phyloP scores from a whole-genome alignment of 2,329 filamentous ascomycete species.

The Paraconiothyrium sp. region DNA sequence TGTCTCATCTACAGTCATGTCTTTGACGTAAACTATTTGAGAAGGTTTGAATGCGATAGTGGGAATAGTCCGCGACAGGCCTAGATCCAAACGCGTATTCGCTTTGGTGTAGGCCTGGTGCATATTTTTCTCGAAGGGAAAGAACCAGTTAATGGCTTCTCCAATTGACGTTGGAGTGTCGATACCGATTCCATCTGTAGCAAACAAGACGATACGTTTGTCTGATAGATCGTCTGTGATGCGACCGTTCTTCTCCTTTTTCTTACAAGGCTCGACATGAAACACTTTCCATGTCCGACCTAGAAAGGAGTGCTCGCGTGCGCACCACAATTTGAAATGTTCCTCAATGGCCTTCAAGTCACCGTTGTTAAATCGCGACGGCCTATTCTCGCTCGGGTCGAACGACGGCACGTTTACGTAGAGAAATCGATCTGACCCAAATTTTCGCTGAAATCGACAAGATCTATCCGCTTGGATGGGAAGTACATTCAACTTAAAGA shows the following conservation, averaged over 20 bases:
- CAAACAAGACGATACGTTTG: conserved; percentile 48
- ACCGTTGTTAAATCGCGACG: conserved; percentile 18
- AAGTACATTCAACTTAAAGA: conserved; percentile 39
- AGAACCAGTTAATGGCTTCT: conserved; percentile 52
- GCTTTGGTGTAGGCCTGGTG: conserved; percentile 53
- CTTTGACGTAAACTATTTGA: conserved; percentile 46
- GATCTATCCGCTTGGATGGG: conserved; percentile 42
- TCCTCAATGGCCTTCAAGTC: conserved; percentile 29
- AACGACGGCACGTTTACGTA: conserved; percentile 50
- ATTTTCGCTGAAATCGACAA: conserved; percentile 50
- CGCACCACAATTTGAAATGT: conserved; percentile 48
- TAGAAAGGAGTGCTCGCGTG: conserved; percentile 49
- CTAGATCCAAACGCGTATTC: conserved; percentile 55
- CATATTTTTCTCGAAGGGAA: conserved; percentile 49
- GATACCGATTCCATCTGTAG: conserved; percentile 44
- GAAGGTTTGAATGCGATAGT: conserved; percentile 48
- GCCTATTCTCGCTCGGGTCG: conserved; percentile 11
- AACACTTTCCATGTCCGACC: conserved; percentile 54
- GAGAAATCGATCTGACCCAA: conserved; percentile 54
- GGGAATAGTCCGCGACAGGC: conserved; percentile 52
- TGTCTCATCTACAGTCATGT: conserved; percentile 44
- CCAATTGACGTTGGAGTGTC: conserved; percentile 24
- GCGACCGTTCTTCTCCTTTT: conserved; percentile 29
- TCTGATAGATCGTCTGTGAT: conserved; percentile 21
- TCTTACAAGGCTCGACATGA: conserved; percentile 50